These are phyloP conservation scores for Bimuria novae-zelandiae DNA, from an alignment of 2,329 filamentous ascomycete species.

Conservation along the genomic window DNA sequence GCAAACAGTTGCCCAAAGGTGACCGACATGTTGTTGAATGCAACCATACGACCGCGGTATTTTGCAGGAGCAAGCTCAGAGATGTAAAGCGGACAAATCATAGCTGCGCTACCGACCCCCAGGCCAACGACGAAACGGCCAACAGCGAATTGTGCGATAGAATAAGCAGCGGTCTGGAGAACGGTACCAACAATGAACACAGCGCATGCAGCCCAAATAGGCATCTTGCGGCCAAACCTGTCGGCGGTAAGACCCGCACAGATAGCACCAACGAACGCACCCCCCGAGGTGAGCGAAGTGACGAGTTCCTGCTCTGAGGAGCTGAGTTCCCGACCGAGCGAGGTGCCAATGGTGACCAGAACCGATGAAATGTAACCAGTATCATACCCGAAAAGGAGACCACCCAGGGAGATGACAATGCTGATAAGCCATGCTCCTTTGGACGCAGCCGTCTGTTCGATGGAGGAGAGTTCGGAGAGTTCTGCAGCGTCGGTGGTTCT, in stretches of 20 bases:
- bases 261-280: conserved; percentile 45
- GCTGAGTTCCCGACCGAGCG: conserved; percentile 35
- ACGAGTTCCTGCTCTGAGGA: conserved; percentile 46
- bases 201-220: conserved; percentile 32
- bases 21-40: conserved; percentile 43
- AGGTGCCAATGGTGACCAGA: conserved; percentile 43
- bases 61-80: conserved; percentile 35
- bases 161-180: conserved; percentile 34
- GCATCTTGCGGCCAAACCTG: conserved; percentile 38
- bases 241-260: conserved; percentile 45
- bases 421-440: conserved; percentile 36
- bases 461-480: conserved; percentile 29
- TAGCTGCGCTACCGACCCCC: conserved; percentile 38
- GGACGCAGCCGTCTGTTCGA: conserved; percentile 33
- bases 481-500: conserved; percentile 20
- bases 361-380: conserved; percentile 47
- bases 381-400: conserved; percentile 41
- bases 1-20: conserved; percentile 40
- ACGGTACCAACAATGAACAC: conserved; percentile 37
- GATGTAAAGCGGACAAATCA: conserved; percentile 39
- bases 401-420: conserved; percentile 34
- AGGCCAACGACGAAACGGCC: conserved; percentile 38
- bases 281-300: conserved; percentile 46
- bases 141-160: conserved; percentile 32
- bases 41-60: conserved; percentile 44